Conservation (phyloP, 495 filamentous ascomycete genomes). For the Penicillium paradoxum region DNA sequence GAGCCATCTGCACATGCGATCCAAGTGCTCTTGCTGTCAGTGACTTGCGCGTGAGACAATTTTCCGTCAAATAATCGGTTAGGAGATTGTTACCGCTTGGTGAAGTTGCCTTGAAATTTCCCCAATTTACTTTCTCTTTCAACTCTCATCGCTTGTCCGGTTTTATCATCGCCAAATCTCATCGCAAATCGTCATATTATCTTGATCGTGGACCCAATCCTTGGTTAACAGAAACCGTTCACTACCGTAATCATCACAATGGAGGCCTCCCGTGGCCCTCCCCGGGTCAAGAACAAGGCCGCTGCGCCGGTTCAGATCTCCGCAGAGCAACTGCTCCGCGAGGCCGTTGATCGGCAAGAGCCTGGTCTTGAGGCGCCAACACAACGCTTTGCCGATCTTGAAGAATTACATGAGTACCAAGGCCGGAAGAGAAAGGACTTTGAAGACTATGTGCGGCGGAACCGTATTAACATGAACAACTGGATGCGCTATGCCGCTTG, state of each 20-base stretch:
- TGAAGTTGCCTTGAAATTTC: not conserved
- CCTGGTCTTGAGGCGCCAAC: slow-evolving; percentile 81
- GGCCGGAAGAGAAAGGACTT: slow-evolving; percentile 94
- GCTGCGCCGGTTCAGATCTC: slow-evolving; percentile 85
- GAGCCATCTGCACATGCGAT: not conserved
- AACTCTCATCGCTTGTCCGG: not conserved
- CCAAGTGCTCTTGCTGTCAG: slow-evolving; percentile 1
- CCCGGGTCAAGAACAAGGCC: slow-evolving; percentile 97
- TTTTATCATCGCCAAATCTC: not conserved
- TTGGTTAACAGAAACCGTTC: not conserved
- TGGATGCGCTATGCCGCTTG: slow-evolving; percentile 98
- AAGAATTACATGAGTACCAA: slow-evolving; percentile 97
- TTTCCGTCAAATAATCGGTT: not conserved
- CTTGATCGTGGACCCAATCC: not conserved
- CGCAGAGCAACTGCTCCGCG: slow-evolving; percentile 94
- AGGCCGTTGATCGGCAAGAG: slow-evolving; percentile 97
- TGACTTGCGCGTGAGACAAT: not conserved
- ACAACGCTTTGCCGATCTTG: slow-evolving; percentile 90
- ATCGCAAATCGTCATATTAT: not conserved
- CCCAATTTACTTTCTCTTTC: not conserved
- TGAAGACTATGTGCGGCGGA: slow-evolving; percentile 95
- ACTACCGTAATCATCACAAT: slow-evolving; percentile 46
- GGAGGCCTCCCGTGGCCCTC: slow-evolving; percentile 91
- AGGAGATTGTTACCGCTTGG: not conserved
- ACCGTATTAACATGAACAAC: slow-evolving; percentile 94